Evolutionary conservation across 73 alveolate species (phyloP).

Genomic region (Paramecium sonneborni): DNA sequence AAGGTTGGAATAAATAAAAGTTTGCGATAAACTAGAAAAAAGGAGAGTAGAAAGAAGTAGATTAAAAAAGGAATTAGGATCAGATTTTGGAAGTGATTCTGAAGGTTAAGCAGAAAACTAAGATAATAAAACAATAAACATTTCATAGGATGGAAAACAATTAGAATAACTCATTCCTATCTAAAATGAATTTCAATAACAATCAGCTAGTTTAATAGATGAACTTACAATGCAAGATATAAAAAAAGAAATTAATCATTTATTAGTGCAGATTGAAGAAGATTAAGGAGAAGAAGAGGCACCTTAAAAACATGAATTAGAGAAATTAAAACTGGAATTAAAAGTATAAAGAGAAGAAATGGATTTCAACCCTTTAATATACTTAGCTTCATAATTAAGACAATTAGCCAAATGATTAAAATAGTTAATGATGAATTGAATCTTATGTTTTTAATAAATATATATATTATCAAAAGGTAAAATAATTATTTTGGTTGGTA

Average conservation of each 20-base stretch:
- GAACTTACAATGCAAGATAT: conserved; percentile 18
- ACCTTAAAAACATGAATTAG: conserved; percentile 47
- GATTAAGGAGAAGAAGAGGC: conserved; percentile 48
- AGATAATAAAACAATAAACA: background rate
- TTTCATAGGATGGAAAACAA: background rate
- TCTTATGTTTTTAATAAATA: background rate
- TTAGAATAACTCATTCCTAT: background rate
- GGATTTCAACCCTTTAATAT: conserved; percentile 57
- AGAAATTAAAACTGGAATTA: conserved; percentile 29
- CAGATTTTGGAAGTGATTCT: background rate
- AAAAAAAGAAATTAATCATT: background rate
- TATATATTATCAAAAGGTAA: background rate
- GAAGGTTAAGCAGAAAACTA: background rate
- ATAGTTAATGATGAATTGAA: background rate
- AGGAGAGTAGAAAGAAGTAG: conserved; percentile 58
- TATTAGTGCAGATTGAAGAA: background rate
- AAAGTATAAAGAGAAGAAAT: conserved; percentile 56
- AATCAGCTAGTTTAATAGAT: background rate
- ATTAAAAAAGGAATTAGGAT: conserved; percentile 62
- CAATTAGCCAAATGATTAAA: background rate
- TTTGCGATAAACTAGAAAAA: conserved; percentile 62
- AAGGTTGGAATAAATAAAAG: conserved; percentile 52
- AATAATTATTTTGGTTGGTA: background rate
- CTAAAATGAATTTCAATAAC: background rate
- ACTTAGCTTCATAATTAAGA: conserved; percentile 53